Evolutionary conservation across 129 eudicot species (phyloP).

Genomic region (Centella asiatica): DNA sequence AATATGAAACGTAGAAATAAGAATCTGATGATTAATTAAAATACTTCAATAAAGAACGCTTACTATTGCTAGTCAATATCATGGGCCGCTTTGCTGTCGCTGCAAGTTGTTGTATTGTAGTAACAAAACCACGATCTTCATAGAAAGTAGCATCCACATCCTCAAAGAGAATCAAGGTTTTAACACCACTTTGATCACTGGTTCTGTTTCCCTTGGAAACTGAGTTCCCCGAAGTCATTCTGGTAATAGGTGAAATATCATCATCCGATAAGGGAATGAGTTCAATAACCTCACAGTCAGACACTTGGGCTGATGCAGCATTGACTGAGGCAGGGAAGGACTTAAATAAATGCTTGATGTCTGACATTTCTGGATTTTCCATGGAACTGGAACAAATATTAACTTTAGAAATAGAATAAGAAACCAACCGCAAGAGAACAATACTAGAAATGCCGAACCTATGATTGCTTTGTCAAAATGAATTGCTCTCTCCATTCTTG

Average conservation of each 20-base stretch:
- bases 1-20: background rate
- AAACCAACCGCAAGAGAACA: constrained; percentile 12
- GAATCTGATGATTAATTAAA: constrained; percentile 11
- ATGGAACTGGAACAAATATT: constrained; percentile 45
- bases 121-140: constrained; percentile 90
- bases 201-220: constrained; percentile 16
- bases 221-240: constrained; percentile 14
- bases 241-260: constrained; percentile 28
- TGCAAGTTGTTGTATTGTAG: constrained; percentile 84
- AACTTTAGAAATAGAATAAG: constrained; percentile 11
- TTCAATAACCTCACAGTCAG: constrained; percentile 41
- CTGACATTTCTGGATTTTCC: constrained; percentile 35
- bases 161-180: constrained; percentile 86
- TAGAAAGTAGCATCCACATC: constrained; percentile 74
- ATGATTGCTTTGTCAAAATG: background rate
- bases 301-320: constrained; percentile 15
- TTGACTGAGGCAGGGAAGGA: constrained; percentile 25
- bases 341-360: constrained; percentile 28
- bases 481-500: background rate
- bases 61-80: constrained; percentile 95
- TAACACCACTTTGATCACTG: constrained; percentile 38
- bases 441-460: constrained; percentile 1
- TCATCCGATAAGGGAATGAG: constrained; percentile 45
- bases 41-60: constrained; percentile 17
- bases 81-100: constrained; percentile 93